Conservation (phyloP, 257 asterid species). For the Capsicum baccatum region DNA sequence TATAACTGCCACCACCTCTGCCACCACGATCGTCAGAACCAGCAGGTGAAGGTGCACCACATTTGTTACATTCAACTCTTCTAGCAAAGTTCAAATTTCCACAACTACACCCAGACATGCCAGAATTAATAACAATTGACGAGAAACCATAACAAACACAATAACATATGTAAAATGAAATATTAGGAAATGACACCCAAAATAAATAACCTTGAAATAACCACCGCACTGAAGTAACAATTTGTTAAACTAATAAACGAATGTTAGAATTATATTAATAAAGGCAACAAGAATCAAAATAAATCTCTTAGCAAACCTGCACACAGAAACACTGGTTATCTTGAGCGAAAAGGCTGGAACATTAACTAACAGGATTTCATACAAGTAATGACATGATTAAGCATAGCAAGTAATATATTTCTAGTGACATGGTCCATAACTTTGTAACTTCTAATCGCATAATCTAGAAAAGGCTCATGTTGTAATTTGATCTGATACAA, state of each 20-base stretch:
- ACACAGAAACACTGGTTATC: neutral
- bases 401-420: neutral
- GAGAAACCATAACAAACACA: constrained; percentile 27
- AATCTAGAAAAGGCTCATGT: neutral
- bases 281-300: neutral
- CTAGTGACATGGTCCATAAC: neutral
- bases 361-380: neutral
- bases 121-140: constrained; percentile 50
- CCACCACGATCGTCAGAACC: constrained; percentile 85
- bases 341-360: neutral
- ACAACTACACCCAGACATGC: constrained; percentile 74
- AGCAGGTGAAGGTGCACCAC: constrained; percentile 91
- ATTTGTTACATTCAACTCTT: constrained; percentile 94
- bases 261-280: neutral
- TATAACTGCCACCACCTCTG: constrained; percentile 59
- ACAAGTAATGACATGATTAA: neutral
- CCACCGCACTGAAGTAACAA: constrained; percentile 13
- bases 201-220: constrained; percentile 23
- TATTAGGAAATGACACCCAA: neutral
- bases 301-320: neutral
- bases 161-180: neutral
- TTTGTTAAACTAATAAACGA: neutral
- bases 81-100: constrained; percentile 99
- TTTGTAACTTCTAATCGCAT: neutral
- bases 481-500: neutral